These are phyloP conservation scores for Talaromyces sp. DNA, from an alignment of 2,329 filamentous ascomycete species.

Conservation along the genomic window DNA sequence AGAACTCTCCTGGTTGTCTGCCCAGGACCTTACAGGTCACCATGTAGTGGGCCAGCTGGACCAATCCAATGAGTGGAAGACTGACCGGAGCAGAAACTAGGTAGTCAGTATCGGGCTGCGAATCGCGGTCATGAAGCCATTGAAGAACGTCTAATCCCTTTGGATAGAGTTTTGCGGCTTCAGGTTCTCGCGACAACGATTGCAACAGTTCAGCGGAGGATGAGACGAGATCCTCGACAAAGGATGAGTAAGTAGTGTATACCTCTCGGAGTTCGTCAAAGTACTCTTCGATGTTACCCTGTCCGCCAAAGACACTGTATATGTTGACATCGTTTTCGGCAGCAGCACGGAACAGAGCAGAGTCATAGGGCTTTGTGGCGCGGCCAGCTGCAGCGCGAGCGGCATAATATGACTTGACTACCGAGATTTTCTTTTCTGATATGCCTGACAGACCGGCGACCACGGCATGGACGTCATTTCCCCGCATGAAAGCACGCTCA, in stretches of 20 bases:
- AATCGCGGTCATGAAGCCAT: slow-evolving; percentile 85
- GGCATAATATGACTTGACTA: slow-evolving; percentile 87
- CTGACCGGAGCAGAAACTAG: slow-evolving; percentile 92
- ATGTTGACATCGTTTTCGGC: slow-evolving; percentile 77
- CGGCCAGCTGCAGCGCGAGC: slow-evolving; percentile 79
- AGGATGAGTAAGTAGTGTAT: slow-evolving; percentile 84
- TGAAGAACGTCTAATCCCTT: slow-evolving; percentile 94
- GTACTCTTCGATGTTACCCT: slow-evolving; percentile 99
- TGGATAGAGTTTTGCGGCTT: slow-evolving; percentile 90
- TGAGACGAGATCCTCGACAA: slow-evolving; percentile 79
- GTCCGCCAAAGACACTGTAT: slow-evolving; percentile 93
- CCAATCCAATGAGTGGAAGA: slow-evolving; percentile 90
- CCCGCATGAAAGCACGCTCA: slow-evolving; percentile 87
- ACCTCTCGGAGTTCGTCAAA: slow-evolving; percentile 95
- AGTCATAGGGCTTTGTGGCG: slow-evolving; percentile 86
- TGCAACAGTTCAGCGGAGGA: slow-evolving; percentile 84
- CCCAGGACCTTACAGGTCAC: slow-evolving; percentile 91
- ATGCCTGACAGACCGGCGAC: slow-evolving; percentile 85
- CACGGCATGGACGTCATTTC: slow-evolving; percentile 93
- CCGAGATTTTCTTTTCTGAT: slow-evolving; percentile 82
- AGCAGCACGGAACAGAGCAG: slow-evolving; percentile 83
- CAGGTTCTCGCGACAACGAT: slow-evolving; percentile 72
- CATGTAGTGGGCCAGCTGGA: slow-evolving; percentile 92
- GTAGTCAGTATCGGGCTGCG: slow-evolving; percentile 91
- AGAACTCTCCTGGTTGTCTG: slow-evolving; percentile 80